These are phyloP conservation scores for Baffinella frigidus DNA, from an alignment of 208 protist species.

Conservation along the genomic window DNA sequence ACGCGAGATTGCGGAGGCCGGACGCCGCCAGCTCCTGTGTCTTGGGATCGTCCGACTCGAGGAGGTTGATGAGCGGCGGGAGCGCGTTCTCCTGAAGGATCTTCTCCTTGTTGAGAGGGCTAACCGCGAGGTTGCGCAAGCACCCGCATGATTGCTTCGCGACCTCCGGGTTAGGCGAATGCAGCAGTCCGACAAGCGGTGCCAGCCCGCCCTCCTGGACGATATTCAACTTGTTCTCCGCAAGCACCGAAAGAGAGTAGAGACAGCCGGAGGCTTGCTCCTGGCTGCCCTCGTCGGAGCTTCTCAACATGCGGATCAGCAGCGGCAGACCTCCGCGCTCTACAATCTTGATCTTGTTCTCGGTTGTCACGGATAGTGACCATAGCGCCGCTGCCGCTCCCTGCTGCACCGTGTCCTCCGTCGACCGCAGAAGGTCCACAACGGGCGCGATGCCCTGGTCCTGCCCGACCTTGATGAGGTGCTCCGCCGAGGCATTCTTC, in stretches of 20 bases:
- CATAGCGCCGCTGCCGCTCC: constrained; percentile 44
- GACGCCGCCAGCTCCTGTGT: constrained; percentile 50
- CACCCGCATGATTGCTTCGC: constrained; percentile 46
- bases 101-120: constrained; percentile 50
- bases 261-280: constrained; percentile 38
- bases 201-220: constrained; percentile 60
- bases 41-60: constrained; percentile 28
- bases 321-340: constrained; percentile 56
- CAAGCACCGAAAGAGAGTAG: constrained; percentile 18
- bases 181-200: constrained; percentile 13
- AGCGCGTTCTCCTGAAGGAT: constrained; percentile 54
- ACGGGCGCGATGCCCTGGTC: constrained; percentile 49
- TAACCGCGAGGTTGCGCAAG: constrained; percentile 40
- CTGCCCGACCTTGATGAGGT: constrained; percentile 54
- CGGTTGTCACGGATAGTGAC: constrained; percentile 38
- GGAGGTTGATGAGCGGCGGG: constrained; percentile 45
- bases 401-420: constrained; percentile 40
- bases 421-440: constrained; percentile 26
- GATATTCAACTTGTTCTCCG: constrained; percentile 62
- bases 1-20: constrained; percentile 7
- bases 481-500: constrained; percentile 41
- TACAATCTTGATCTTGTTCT: constrained; percentile 62
- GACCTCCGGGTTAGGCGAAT: constrained; percentile 49
- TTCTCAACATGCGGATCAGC: constrained; percentile 52
- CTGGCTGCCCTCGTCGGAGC: constrained; percentile 38